Conservation (phyloP, 176 grass and related monocot species). For the Olyra latifolia region DNA sequence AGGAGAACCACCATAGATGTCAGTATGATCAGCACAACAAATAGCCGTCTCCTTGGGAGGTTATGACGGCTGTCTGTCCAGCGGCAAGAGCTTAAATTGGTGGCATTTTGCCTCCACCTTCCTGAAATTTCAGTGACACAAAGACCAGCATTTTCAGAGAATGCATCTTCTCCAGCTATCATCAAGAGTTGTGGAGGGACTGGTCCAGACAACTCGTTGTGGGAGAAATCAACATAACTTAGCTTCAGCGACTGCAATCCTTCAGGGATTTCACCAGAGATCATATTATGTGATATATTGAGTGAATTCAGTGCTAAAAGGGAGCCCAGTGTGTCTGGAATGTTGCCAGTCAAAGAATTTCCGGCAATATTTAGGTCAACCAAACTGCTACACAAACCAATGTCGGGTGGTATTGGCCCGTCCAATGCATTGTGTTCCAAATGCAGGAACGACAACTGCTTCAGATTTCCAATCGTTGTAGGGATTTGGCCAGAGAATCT, state of each 20-base stretch:
- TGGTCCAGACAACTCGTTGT: constrained; percentile 82
- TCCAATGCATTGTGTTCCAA: constrained; percentile 68
- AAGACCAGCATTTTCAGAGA: constrained; percentile 65
- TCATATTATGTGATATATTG: constrained; percentile 79
- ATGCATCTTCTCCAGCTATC: constrained; percentile 74
- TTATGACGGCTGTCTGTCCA: constrained; percentile 36
- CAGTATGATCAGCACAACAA: constrained; percentile 48
- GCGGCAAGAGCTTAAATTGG: constrained; percentile 60
- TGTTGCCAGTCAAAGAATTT: constrained; percentile 63
- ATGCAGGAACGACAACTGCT: constrained; percentile 71
- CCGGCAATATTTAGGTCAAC: constrained; percentile 76
- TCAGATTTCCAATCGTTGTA: constrained; percentile 59
- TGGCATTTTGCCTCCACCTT: constrained; percentile 36
- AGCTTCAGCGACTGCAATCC: constrained; percentile 65
- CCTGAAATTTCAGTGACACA: constrained; percentile 50
- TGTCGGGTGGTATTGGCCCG: constrained; percentile 62
- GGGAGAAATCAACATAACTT: constrained; percentile 74
- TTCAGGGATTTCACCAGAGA: constrained; percentile 73
- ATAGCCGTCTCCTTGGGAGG: constrained; percentile 34
- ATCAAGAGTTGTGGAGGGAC: constrained; percentile 65
- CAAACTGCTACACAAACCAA: constrained; percentile 64
- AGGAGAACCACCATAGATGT: constrained; percentile 55
- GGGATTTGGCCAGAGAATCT: constrained; percentile 72
- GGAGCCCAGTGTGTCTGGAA: constrained; percentile 55
- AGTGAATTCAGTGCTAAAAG: constrained; percentile 64